A percentile compares a stretch with the other conserved stretches of the same genome.
phyloP scores from a whole-genome alignment of 176 grass and related monocot species.

The Ensete glaucum region DNA sequence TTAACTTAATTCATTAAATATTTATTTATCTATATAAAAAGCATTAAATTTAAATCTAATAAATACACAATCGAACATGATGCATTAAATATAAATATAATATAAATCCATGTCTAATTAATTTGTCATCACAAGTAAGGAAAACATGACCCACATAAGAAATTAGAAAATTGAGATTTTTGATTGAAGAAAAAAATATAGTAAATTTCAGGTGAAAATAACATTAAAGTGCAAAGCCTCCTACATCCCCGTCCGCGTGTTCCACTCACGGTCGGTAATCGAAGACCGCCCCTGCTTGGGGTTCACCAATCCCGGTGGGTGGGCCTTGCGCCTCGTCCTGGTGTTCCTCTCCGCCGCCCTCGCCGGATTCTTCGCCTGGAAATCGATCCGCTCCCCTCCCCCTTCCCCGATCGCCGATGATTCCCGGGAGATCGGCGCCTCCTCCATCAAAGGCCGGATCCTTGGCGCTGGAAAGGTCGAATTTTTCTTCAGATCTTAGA shows the following conservation, averaged over 20 bases:
- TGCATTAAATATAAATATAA: too few species aligned
- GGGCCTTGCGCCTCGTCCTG: background rate
- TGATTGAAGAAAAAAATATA: too few species aligned
- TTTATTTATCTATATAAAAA: too few species aligned
- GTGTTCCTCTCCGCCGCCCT: background rate
- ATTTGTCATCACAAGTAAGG: too few species aligned
- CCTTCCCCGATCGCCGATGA: background rate
- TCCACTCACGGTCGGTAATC: background rate
- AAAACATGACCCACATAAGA: too few species aligned
- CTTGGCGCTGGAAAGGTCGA: background rate
- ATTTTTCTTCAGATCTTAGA: background rate
- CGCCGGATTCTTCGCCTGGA: background rate
- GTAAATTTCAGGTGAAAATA: too few species aligned
- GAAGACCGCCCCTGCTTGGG: background rate
- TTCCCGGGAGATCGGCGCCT: background rate
- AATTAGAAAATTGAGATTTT: too few species aligned
- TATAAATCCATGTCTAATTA: too few species aligned
- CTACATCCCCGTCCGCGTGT: background rate
- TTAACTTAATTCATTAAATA: too few species aligned
- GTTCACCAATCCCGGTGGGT: background rate
- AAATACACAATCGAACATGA: too few species aligned
- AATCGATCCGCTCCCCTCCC: background rate
- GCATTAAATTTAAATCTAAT: too few species aligned
- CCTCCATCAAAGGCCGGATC: background rate
- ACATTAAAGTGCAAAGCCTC: too few species aligned